Conservation (phyloP, 352 stramenopile species). For the Globisporangium nodosum region DNA sequence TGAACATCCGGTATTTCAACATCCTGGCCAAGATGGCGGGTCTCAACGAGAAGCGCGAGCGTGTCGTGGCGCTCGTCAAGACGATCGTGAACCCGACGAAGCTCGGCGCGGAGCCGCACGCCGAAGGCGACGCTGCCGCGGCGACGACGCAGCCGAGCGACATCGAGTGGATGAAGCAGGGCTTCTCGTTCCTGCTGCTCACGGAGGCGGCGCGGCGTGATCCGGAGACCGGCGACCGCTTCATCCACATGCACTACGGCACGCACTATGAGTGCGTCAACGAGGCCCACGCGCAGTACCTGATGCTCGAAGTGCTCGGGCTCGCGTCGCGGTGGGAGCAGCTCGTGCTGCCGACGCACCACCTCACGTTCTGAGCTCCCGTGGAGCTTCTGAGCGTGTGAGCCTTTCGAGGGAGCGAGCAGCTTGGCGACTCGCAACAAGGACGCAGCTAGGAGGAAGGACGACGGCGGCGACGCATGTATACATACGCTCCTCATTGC, state of each 20-base stretch:
- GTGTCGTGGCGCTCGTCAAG: no score
- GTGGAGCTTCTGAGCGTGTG: neutral
- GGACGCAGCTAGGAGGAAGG: no score
- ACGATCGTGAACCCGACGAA: no score
- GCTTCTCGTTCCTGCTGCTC: constrained; percentile 36
- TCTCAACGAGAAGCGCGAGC: no score
- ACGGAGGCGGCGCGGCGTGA: constrained; percentile 23
- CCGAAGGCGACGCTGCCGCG: no score
- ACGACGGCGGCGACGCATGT: no score
- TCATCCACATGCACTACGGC: constrained; percentile 5
- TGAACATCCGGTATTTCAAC: constrained; percentile 40
- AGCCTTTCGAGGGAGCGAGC: no score
- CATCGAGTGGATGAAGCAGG: constrained; percentile 43
- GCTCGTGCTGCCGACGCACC: constrained; percentile 24
- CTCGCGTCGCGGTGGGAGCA: constrained; percentile 36
- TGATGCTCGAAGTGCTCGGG: constrained; percentile 38
- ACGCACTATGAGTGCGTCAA: constrained; percentile 39
- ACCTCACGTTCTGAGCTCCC: constrained; percentile 23
- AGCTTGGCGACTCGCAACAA: no score
- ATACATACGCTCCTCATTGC: no score
- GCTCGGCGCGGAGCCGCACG: no score
- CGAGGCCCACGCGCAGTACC: constrained; percentile 33
- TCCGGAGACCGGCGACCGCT: constrained; percentile 9
- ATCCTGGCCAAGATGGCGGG: constrained; percentile 23
- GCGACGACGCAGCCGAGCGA: constrained; percentile 17